Evolutionary conservation across 805 yeast genomes (phyloP), one percentile per base, ranked within the genome.

Genomic region (Torulaspora delbrueckii): DNA sequence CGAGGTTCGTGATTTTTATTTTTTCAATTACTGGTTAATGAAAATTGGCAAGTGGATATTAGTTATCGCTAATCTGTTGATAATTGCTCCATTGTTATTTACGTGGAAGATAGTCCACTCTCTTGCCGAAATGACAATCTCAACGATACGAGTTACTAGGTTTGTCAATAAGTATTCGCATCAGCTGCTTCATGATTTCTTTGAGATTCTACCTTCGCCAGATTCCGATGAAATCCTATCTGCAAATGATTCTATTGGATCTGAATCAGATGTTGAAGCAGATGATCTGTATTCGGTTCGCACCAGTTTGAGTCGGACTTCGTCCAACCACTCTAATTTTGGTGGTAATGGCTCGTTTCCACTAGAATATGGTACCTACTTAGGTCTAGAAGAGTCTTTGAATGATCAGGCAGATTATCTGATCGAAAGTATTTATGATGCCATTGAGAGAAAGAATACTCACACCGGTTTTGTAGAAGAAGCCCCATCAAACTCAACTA

Each of bases 21-120:
- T 50, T 28, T 23, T 58, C 53, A 28, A 67, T 59, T 47, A 68
- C 60, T 48, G 66, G 71, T 51, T 55, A 50, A 35, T 58, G 66
- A 49, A 76, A 71, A 57, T 63, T 70, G 54, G 48, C 13, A 71
- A 72, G 47, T 79, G 84, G 81, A 48, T 75, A 2, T 61, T 65
- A 24, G 72, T 81, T 7, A 51, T 75, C 1, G 57, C 71, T 28
- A 74, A 72, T 41, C 59, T 78, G 18, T 52, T 76, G 3, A 52
- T 85, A 1, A 72, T 78, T 33, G 71, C 84, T 1, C 95, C 95
- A 2, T 44, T 81, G 35, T 82, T 86, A 80, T 71, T 76, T 2
- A 42, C 75, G n/a, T 81, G 81, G 65, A 76, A 82, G 48, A 56
- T 82, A 28, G 58, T 76, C 10, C 69, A 71, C 7, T 54, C 58